Conservation (phyloP, 2,329 filamentous ascomycete species). For the Ophiocordyceps camponoti-rufipedis region DNA sequence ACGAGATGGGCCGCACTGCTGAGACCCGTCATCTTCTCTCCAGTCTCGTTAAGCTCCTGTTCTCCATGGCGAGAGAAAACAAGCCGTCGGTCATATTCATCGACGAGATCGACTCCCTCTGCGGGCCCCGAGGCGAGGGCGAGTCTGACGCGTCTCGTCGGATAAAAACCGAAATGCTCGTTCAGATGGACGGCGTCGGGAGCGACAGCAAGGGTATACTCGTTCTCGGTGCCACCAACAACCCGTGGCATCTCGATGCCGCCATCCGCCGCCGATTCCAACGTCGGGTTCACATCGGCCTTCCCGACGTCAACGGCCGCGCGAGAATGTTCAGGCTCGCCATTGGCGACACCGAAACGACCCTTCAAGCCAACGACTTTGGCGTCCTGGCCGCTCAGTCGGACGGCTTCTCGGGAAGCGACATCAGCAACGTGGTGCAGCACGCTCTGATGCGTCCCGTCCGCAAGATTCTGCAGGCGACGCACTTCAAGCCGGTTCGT, state of each 20-base stretch:
- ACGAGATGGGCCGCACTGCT: constrained; percentile 2
- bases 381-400: constrained; percentile 62
- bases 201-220: constrained; percentile 88
- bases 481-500: constrained; percentile 84
- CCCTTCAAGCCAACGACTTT: constrained; percentile 61
- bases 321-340: constrained; percentile 92
- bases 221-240: constrained; percentile 92
- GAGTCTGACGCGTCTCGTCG: constrained; percentile 93
- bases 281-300: constrained; percentile 81
- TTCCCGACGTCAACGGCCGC: constrained; percentile 73
- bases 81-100: constrained; percentile 98
- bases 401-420: constrained; percentile 88
- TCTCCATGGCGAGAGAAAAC: constrained; percentile 95
- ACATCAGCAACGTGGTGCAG: constrained; percentile 91
- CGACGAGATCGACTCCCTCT: constrained; percentile 92
- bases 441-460: constrained; percentile 96
- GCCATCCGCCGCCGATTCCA: constrained; percentile 95
- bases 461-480: constrained; percentile 89
- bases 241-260: constrained; percentile 94
- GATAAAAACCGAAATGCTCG: constrained; percentile 96
- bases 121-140: constrained; percentile 79
- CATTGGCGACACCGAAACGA: constrained; percentile 82
- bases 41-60: constrained; percentile 88
- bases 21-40: constrained; percentile 2
- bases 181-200: constrained; percentile 98